These are phyloP conservation scores for Fistulifera pelliculosa DNA, from an alignment of 108 stramenopile genomes.

Conservation along the genomic window DNA sequence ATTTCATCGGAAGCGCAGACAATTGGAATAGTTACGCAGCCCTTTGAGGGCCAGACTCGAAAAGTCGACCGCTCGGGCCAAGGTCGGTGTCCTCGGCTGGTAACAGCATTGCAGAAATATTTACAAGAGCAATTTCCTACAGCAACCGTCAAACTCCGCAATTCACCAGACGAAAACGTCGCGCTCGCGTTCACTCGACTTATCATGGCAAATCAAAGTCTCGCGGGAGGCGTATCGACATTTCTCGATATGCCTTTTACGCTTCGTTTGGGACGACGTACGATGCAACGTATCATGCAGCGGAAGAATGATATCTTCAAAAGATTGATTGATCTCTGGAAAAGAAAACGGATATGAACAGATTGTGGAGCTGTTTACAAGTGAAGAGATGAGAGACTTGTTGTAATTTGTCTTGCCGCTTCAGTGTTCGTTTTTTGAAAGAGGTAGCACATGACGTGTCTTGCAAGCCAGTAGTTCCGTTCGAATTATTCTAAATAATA, in stretches of 20 bases:
- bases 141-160: constrained; percentile 5
- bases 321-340: no score
- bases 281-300: no score
- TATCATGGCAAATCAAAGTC: constrained; percentile 5
- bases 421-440: no score
- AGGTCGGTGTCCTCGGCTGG: constrained; percentile 4
- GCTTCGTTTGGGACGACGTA: constrained; percentile 9
- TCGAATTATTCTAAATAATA: no score
- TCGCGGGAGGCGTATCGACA: constrained; percentile 11
- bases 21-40: constrained; percentile 17
- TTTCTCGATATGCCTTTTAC: constrained; percentile 2
- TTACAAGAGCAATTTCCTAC: constrained; percentile 9
- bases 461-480: no score
- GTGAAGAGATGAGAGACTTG: no score
- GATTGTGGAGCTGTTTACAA: no score
- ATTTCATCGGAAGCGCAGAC: not conserved
- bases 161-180: constrained; percentile 5
- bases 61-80: not conserved
- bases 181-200: constrained; percentile 11
- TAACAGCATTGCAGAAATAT: not conserved
- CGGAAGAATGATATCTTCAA: no score
- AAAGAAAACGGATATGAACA: no score
- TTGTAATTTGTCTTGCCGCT: no score
- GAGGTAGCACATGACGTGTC: no score
- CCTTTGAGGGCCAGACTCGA: constrained; percentile 4